A percentile compares a stretch with the other conserved stretches of the same genome.
These are phyloP conservation scores for Magnolia sinica DNA, from an alignment of 164 flowering plant species.

Conservation along the genomic window DNA sequence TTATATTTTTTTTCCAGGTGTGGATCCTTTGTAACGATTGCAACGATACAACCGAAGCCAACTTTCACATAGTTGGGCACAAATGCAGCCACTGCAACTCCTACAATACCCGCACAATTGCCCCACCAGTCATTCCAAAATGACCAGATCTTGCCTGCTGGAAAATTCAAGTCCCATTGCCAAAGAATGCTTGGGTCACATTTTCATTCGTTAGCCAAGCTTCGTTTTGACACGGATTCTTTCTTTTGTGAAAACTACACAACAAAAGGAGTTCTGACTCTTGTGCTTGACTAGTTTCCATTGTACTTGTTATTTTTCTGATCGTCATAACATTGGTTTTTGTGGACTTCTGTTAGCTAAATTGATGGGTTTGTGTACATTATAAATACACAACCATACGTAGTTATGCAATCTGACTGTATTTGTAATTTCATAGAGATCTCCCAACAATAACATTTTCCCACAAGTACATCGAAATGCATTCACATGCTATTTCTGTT, in stretches of 20 bases:
- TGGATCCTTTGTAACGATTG: constrained; percentile 97
- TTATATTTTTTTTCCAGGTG: constrained; percentile 54
- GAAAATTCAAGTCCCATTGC: background rate
- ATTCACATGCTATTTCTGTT: too few relatives aligned
- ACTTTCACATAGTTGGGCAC: constrained; percentile 79
- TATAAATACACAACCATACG: too few relatives aligned
- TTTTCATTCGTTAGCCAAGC: background rate
- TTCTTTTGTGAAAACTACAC: background rate
- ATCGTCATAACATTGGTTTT: too few relatives aligned
- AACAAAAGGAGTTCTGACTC: too few relatives aligned
- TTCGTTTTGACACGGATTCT: background rate
- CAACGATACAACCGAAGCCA: constrained; percentile 76
- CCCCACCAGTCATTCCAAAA: constrained; percentile 42
- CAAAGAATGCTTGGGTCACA: background rate
- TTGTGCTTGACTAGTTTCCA: too few relatives aligned
- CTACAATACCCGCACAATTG: constrained; percentile 70
- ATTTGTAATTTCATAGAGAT: too few relatives aligned
- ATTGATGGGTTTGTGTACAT: too few relatives aligned
- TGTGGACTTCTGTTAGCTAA: too few relatives aligned
- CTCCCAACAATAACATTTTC: too few relatives aligned
- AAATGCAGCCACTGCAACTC: constrained; percentile 84
- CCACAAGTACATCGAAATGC: too few relatives aligned
- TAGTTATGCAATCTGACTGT: too few relatives aligned
- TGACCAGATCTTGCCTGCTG: background rate
- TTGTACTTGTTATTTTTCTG: too few relatives aligned